Evolutionary conservation across 2,329 filamentous ascomycete species (phyloP), one percentile per base, ranked within the genome.

Genomic region (Colletotrichum graminicola): DNA sequence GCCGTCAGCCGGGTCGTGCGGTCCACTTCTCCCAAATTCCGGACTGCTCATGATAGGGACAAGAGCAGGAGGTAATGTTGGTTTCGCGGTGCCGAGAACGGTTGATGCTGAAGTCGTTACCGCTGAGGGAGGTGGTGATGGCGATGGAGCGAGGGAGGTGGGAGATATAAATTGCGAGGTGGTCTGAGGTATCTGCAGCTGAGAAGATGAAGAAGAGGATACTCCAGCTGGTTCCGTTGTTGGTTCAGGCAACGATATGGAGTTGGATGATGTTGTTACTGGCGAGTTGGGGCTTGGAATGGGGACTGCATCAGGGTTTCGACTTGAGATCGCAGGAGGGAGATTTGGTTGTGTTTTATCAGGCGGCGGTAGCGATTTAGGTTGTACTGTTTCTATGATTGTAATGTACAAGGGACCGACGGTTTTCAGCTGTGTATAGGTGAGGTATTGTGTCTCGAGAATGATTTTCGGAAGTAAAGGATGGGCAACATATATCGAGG

Each of bases 1-100:
- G 12, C 66, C 73, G 23, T 51, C 52, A 11, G 55, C 62, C 12
- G 73, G 73, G 29, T 74, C 73, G 16, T 45, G 68, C 14, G 47
- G 45, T n/a, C 65, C 65, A 18, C 65, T 65, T 39, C 68, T 39
- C 7, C 32, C 65, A n/a, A 59, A 47, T 14, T 7, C 54, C 14
- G 65, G 34, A 10, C 16, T 21, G 32, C 32, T 63, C 68, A 71
- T 71, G 36, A 34, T 47, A 21, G 68, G 43, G 12, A 18, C 32
- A 18, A 47, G 59, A 3, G 34, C 32, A 3, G 59, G 68, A 18
- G 54, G 14, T 14, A 52, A 32, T 18, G 32, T 14, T 5, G 47
- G 0, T 8, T 5, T 32, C 11, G 43, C 6, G 23, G 21, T 34
- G 41, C 43, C n/a, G 16, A 55, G 16, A 5, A 62, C 36, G 23